Conservation (phyloP, 2,329 filamentous ascomycete species). For the Camptophora hylomeconis region DNA sequence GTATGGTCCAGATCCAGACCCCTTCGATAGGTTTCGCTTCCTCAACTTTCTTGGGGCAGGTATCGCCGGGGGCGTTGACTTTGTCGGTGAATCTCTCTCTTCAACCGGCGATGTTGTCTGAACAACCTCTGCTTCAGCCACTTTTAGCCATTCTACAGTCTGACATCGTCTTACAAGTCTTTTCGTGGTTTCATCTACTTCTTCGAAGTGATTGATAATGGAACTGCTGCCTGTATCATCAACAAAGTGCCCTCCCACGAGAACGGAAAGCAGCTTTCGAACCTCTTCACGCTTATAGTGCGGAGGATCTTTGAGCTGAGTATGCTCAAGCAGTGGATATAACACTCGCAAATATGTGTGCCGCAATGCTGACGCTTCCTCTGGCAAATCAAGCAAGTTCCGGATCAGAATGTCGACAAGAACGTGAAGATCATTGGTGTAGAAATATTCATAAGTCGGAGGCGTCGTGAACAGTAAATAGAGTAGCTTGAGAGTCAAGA, state of each 20-base stretch:
- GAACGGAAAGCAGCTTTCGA: slow-evolving; percentile 57
- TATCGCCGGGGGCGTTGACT: slow-evolving; percentile 31
- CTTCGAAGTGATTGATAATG: slow-evolving; percentile 30
- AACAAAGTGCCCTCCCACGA: slow-evolving; percentile 62
- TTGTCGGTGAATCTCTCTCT: slow-evolving; percentile 12
- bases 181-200: slow-evolving; percentile 36
- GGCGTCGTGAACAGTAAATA: slow-evolving; percentile 91
- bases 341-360: slow-evolving; percentile 93
- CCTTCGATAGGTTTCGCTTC: slow-evolving; percentile 20
- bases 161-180: slow-evolving; percentile 33
- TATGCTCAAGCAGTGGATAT: slow-evolving; percentile 80
- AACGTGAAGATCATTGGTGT: slow-evolving; percentile 91
- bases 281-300: slow-evolving; percentile 90
- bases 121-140: slow-evolving; percentile 20
- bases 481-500: slow-evolving; percentile 90
- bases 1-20: slow-evolving; percentile 16
- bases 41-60: slow-evolving; percentile 25
- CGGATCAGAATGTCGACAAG: slow-evolving; percentile 91
- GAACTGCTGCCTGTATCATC: slow-evolving; percentile 29
- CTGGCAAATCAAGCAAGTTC: slow-evolving; percentile 88
- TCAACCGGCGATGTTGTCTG: slow-evolving; percentile 16
- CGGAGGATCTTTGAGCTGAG: slow-evolving; percentile 72
- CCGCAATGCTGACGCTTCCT: slow-evolving; percentile 58
- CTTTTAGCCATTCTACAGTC: slow-evolving; percentile 33
- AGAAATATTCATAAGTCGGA: slow-evolving; percentile 93